Conservation (phyloP, 2,329 filamentous ascomycete genomes). For the Fusarium armeniacum region DNA sequence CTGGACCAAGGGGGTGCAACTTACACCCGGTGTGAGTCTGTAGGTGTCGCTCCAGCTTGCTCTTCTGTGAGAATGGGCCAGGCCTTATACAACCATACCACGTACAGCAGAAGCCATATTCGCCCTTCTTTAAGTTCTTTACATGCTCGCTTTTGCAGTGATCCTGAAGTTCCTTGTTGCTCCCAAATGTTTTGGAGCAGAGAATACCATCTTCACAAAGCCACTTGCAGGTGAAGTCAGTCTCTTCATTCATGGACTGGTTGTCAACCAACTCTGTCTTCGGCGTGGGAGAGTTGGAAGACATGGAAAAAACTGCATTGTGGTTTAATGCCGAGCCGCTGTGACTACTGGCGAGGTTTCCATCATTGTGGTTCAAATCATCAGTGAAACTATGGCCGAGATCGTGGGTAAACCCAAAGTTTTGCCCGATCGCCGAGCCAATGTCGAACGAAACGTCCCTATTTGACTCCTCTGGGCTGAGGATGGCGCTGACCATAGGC, state of each 20-base stretch:
- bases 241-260: conserved; percentile 38
- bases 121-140: conserved; percentile 59
- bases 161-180: conserved; percentile 66
- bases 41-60: conserved; percentile 75
- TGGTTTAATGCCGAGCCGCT: conserved; percentile 8
- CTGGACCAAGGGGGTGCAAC: conserved; percentile 47
- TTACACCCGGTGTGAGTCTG: conserved; percentile 75
- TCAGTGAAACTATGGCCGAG: conserved; percentile 27
- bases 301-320: conserved; percentile 12
- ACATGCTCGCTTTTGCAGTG: conserved; percentile 69
- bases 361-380: conserved; percentile 23
- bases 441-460: conserved; percentile 31
- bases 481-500: conserved; percentile 32
- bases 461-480: conserved; percentile 36
- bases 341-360: conserved; percentile 17
- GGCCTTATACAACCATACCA: conserved; percentile 70
- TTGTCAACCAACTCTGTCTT: conserved; percentile 34
- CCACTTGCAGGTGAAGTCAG: conserved; percentile 56
- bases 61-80: conserved; percentile 69
- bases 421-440: conserved; percentile 23
- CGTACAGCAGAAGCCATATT: conserved; percentile 65
- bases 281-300: conserved; percentile 18
- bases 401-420: conserved; percentile 27
- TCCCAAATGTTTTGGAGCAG: conserved; percentile 57
- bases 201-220: conserved; percentile 42